These are phyloP conservation scores for Saccharomycopsis sp. DNA, from an alignment of 805 yeast species.

Conservation along the genomic window DNA sequence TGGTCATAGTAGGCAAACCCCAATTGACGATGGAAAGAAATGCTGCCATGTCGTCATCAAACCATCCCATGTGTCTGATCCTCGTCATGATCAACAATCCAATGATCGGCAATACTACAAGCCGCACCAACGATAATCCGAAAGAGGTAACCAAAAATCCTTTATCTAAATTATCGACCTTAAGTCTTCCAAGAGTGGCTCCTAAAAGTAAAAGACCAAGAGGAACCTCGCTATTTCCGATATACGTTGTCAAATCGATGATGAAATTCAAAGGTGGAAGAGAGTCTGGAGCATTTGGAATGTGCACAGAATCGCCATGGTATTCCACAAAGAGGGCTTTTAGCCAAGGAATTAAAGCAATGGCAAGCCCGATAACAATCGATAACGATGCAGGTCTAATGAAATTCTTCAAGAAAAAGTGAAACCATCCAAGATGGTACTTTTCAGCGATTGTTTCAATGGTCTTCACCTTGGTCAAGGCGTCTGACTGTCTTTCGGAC, in stretches of 20 bases:
- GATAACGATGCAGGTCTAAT: conserved; percentile 69
- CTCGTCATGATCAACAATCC: conserved; percentile 65
- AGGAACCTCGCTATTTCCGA: conserved; percentile 89
- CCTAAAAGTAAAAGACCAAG: conserved; percentile 80
- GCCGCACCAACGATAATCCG: conserved; percentile 48
- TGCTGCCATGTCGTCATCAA: conserved; percentile 46
- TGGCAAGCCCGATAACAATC: conserved; percentile 53
- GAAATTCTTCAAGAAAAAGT: conserved; percentile 44
- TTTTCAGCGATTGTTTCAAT: not conserved
- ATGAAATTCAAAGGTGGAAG: conserved; percentile 81
- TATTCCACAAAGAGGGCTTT: conserved; percentile 62
- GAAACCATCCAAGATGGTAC: not conserved
- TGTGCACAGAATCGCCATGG: conserved; percentile 32
- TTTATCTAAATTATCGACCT: conserved; percentile 50
- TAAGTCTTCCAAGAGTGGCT: conserved; percentile 77
- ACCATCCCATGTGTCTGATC: conserved; percentile 52
- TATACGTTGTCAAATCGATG: conserved; percentile 71
- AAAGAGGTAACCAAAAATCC: conserved; percentile 67
- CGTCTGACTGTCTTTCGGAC: not conserved
- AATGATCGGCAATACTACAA: conserved; percentile 72
- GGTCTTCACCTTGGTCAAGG: not conserved
- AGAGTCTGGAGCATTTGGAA: conserved; percentile 79
- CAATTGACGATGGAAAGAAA: conserved; percentile 72
- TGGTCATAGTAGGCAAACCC: conserved; percentile 86
- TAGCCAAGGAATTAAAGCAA: conserved; percentile 86